These are phyloP conservation scores for Lotmaria passim DNA, from an alignment of 208 protist species.

Conservation along the genomic window DNA sequence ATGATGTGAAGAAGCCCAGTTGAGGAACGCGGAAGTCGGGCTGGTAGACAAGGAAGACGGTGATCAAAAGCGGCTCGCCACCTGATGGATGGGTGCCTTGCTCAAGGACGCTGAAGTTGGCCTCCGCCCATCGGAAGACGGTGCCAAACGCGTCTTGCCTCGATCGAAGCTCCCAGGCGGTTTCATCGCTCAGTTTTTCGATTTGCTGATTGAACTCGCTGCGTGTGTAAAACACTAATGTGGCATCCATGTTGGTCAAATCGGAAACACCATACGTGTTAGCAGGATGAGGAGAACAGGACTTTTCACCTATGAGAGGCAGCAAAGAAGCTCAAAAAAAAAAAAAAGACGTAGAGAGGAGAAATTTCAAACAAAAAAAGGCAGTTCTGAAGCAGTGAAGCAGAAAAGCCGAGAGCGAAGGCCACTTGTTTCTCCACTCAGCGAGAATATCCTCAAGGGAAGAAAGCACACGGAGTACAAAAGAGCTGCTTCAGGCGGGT, in stretches of 20 bases:
- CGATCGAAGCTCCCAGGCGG: slow-evolving; percentile 22
- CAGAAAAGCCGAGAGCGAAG: too few relatives aligned
- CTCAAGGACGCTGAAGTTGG: slow-evolving; percentile 4
- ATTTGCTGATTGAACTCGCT: slow-evolving; percentile 8
- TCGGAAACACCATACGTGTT: background rate
- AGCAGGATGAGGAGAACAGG: too few relatives aligned
- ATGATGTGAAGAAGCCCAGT: slow-evolving; percentile 45
- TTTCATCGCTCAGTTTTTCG: background rate
- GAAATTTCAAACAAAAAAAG: too few relatives aligned
- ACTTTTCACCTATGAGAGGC: too few relatives aligned
- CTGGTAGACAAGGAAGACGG: slow-evolving; percentile 29
- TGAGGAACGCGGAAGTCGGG: slow-evolving; percentile 35
- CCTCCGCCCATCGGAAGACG: slow-evolving; percentile 20
- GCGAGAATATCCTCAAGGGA: too few relatives aligned
- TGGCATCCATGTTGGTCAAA: slow-evolving; percentile 4
- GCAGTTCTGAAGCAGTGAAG: too few relatives aligned
- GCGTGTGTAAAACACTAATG: slow-evolving; percentile 9
- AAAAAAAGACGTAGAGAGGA: too few relatives aligned
- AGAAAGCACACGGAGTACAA: too few relatives aligned
- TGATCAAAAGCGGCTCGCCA: background rate
- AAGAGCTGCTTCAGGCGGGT: too few relatives aligned
- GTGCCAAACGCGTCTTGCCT: background rate
- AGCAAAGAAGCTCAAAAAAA: background rate
- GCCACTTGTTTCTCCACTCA: too few relatives aligned
- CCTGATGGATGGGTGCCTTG: background rate